Evolutionary conservation across 176 grass and related monocot species (phyloP), one percentile per base, ranked within the genome.

Genomic region (Neostapfia colusana): DNA sequence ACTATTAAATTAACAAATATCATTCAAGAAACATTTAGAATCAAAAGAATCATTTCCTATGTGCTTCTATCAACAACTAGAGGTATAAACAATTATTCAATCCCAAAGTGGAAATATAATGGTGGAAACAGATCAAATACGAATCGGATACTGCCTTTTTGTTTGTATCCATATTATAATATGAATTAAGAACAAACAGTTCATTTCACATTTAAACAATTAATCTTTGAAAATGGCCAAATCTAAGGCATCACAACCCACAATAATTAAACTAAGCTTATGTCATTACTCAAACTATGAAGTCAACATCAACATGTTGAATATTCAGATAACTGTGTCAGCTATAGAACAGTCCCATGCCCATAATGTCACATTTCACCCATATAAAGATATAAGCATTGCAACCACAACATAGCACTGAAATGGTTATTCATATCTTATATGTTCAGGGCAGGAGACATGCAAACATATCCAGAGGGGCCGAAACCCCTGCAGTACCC

Each of bases 21-120:
- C 20, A 25, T 36, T 24, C 13, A 51, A 80, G 23, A 75, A 55
- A 81, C 31, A 64, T 20, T 62, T 43, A 58, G 31, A 61, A 15
- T 23, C 36, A 78, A 65, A 83, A 42, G 25, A 11, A 50, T 74
- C 28, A 21, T 67, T 50, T 48, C 42, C 2, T 76, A 21, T 7
- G 27, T 34, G 25, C 31, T 3, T 31, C 31, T 31, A 1, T 31
- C 3, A 31, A 31, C 31, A 31, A 31, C 31, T 31, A 31, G 31
- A 31, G 31, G 31, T 31, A 2, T 31, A 31, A 31, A 31, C 31
- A 31, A 31, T 31, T 31, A 45, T 50, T 50, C 25, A 46, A 8
- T 8, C 25, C 14, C 4, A 49, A 38, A 31, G 31, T 31, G 31
- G 31, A 31, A 31, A 31, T n/a, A 31, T 31, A 31, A 31, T 2